A percentile compares a stretch with the other conserved stretches of the same genome.
phyloP scores from a whole-genome alignment of 208 protist genomes.

The Crithidia expoeki region DNA sequence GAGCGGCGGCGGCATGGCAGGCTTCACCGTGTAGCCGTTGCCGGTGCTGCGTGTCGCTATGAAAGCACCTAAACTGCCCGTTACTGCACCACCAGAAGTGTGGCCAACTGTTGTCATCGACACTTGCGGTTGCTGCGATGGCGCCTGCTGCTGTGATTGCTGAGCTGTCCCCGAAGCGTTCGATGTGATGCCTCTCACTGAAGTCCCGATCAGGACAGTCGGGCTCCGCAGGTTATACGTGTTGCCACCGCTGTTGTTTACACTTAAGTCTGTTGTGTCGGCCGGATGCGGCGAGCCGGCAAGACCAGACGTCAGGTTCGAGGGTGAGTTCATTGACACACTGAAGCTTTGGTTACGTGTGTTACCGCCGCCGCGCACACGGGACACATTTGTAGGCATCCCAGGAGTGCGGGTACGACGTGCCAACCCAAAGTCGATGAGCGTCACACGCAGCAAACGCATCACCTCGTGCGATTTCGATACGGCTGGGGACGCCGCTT shows the following conservation, averaged over 20 bases:
- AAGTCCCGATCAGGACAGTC: not conserved
- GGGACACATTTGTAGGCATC: constrained; percentile 2
- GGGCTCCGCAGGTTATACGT: not conserved
- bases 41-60: constrained; percentile 3
- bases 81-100: not conserved
- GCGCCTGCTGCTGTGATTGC: constrained; percentile 6
- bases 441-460: constrained; percentile 61
- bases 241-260: not conserved
- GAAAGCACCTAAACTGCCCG: not conserved
- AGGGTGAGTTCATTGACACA: constrained; percentile 19
- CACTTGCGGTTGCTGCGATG: not conserved
- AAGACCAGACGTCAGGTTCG: not conserved
- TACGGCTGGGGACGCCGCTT: not conserved
- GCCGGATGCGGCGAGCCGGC: not conserved
- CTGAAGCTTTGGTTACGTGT: constrained; percentile 11
- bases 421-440: constrained; percentile 84
- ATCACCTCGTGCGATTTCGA: constrained; percentile 21
- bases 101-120: not conserved
- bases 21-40: constrained; percentile 9
- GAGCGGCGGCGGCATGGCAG: constrained; percentile 7
- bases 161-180: not conserved
- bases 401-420: constrained; percentile 42
- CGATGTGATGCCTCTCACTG: not conserved
- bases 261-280: not conserved
- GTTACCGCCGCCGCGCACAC: not conserved